Base-by-base conservation (phyloP, 352 stramenopile genomes). In the Phytophthora aleatoria region DNA sequence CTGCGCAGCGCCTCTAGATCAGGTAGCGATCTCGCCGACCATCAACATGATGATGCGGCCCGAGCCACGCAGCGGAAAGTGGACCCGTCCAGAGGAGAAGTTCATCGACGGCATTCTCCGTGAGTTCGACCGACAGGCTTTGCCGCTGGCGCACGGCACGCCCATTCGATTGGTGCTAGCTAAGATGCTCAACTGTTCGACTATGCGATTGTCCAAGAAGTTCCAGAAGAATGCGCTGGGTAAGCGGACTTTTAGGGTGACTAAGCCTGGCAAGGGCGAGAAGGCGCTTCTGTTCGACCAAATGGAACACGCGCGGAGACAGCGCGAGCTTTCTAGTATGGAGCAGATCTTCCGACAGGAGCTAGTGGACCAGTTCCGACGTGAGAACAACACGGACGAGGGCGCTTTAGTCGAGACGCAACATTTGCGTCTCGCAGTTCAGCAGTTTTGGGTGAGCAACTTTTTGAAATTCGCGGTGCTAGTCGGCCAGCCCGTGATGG, bases 171-270 rank as follows among this genome's bases (percentile, higher is more conserved):
- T 95, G 16, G 85, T 92, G 60, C 73, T 95, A 11, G 85, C 87
- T 33, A 92, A 89, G 69, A 74, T 95, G 63, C 87, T 95, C 50
- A 95, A 95, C 65, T 95, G 87, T 67, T 94, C 85, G 50, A 92
- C 87, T n/a, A 95, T 95, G 87, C 76, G 87, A 24, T 65, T 95
- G 30, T 95, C 87, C 13, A 95, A 95, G 65, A 95, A 95, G 67
- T 95, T 95, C 58, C 87, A 95, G 61, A 94, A 94, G 69, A 95
- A 95, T 60, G 87, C 87, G 30, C 67, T 95, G 33, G 87, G 87
- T 30, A 95, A 95, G 61, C 73, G 85, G 13, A 95, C 87, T n/a
- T 95, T 92, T 64, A 80, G 84, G 11, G 77, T 95, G 44, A 74
- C 73, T 7, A 92, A 94, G 57, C 82, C 83, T 1, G 53, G 44